Evolutionary conservation across 106 monocot species (phyloP).

Genomic region (Dendrobium chrysotoxum): DNA sequence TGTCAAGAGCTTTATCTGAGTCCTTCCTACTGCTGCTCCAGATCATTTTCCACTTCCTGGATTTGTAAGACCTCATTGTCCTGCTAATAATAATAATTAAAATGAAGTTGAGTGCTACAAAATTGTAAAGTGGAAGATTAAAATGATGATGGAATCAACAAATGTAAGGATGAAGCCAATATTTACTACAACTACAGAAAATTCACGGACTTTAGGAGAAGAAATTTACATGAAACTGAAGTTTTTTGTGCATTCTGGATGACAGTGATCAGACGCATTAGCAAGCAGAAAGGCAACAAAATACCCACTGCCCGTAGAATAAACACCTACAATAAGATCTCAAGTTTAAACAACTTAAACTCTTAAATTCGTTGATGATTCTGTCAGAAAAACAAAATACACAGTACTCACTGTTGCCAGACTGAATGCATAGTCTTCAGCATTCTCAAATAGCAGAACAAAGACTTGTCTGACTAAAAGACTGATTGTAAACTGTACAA

Average conservation of each 20-base stretch:
- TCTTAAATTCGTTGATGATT: neutral
- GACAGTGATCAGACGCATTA: constrained; percentile 35
- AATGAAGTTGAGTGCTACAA: neutral
- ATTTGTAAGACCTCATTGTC: neutral
- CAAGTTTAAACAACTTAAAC: neutral
- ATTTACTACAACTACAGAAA: neutral
- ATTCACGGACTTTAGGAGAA: neutral
- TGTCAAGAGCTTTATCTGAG: neutral
- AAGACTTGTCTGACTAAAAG: constrained; percentile 42
- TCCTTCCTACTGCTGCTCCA: neutral
- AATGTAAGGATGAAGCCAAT: neutral
- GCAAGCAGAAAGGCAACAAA: constrained; percentile 44
- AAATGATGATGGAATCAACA: neutral
- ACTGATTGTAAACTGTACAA: constrained; percentile 35
- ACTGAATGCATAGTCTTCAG: constrained; percentile 33
- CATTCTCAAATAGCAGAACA: constrained; percentile 25
- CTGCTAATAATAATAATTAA: neutral
- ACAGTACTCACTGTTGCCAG: constrained; percentile 41
- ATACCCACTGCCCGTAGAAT: constrained; percentile 54
- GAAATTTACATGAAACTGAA: constrained; percentile 9
- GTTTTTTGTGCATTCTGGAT: constrained; percentile 26
- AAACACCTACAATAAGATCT: constrained; percentile 30
- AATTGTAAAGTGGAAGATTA: neutral
- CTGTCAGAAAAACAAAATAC: too few species aligned
- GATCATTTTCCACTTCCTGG: neutral